A percentile compares a stretch with the other conserved stretches of the same genome.
Evolutionary conservation across 768 basidiomycete species (phyloP).

Genomic region (Phylloporus sp.): DNA sequence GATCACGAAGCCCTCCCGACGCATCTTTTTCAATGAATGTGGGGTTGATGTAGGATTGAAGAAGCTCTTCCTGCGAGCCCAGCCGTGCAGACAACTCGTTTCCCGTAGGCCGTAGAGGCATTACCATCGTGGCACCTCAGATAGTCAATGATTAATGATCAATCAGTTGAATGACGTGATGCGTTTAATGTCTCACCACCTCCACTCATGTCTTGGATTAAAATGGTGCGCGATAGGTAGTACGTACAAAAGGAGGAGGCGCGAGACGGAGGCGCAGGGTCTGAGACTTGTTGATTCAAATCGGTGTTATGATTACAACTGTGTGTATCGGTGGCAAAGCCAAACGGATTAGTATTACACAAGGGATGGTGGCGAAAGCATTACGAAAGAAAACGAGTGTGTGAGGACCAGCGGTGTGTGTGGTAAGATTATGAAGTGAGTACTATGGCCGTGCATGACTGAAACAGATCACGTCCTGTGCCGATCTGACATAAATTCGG

Average conservation of each 20-base stretch:
- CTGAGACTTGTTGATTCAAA: neutral
- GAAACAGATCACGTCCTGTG: conserved; percentile 5
- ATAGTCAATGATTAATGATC: neutral
- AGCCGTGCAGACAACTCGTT: neutral
- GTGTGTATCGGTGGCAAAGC: no score
- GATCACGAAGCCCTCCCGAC: neutral
- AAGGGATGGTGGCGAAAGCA: neutral
- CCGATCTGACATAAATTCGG: conserved; percentile 2
- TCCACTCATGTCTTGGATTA: conserved; percentile 1
- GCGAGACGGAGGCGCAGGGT: neutral
- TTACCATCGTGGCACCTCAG: neutral
- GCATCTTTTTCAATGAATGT: neutral
- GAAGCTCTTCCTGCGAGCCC: neutral
- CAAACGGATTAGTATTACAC: neutral
- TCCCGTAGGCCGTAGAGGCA: neutral
- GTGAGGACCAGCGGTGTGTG: neutral
- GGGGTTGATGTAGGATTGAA: neutral
- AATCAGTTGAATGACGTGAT: neutral
- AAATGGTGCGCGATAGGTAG: neutral
- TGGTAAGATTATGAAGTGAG: neutral
- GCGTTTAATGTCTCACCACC: conserved; percentile 5
- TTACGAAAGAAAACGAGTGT: neutral
- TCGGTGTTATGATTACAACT: no score
- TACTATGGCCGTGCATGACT: neutral
- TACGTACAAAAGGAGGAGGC: neutral